A percentile compares a stretch with the other conserved stretches of the same genome.
These are phyloP conservation scores for Fusarium longipes DNA, from an alignment of 2,329 filamentous ascomycete species.

Conservation along the genomic window DNA sequence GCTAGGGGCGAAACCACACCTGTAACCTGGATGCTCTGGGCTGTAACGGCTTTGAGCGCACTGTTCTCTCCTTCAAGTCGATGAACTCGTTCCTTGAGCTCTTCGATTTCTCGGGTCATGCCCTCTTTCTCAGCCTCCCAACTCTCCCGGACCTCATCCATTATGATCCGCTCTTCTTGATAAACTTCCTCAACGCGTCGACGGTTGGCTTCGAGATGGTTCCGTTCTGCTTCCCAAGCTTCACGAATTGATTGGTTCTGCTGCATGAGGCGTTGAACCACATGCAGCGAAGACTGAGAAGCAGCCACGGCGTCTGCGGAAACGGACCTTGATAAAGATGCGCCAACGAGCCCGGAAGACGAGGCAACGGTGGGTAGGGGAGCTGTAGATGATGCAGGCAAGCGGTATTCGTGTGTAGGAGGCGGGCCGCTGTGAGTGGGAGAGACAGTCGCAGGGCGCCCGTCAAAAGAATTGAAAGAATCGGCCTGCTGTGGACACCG, in stretches of 20 bases:
- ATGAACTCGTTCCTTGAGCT: constrained; percentile 55
- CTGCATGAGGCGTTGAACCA: constrained; percentile 56
- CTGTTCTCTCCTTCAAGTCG: constrained; percentile 54
- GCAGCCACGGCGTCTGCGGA: constrained; percentile 49
- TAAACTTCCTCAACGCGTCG: constrained; percentile 67
- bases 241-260: constrained; percentile 59
- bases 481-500: constrained; percentile 33
- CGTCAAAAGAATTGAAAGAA: constrained; percentile 23
- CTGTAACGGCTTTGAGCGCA: constrained; percentile 48
- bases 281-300: constrained; percentile 49
- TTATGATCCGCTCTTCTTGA: constrained; percentile 63
- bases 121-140: constrained; percentile 60
- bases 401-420: constrained; percentile 20
- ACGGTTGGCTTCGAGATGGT: constrained; percentile 64
- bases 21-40: constrained; percentile 46
- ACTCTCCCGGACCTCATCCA: constrained; percentile 61
- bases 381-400: constrained; percentile 39
- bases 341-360: constrained; percentile 32
- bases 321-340: constrained; percentile 46
- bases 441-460: constrained; percentile 31
- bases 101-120: constrained; percentile 56
- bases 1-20: constrained; percentile 49
- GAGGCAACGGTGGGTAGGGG: constrained; percentile 39
- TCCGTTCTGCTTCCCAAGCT: constrained; percentile 65
- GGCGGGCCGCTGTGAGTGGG: constrained; percentile 33